Base-by-base conservation (phyloP, 2,329 filamentous ascomycete genomes). In the Calycina herbarum region DNA sequence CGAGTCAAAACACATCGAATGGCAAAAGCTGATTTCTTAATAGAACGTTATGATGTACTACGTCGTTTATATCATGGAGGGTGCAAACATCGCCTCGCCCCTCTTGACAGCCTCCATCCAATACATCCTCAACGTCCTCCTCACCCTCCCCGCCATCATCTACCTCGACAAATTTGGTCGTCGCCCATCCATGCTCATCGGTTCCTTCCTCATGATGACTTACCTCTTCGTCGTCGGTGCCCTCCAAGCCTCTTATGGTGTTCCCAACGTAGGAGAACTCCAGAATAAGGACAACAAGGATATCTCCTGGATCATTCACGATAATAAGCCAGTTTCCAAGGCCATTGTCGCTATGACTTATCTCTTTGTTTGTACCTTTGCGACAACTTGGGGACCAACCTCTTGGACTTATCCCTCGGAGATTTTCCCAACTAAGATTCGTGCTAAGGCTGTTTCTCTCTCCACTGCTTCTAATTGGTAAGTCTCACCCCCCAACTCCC, bases 111-210 rank as follows among this genome's bases (percentile, higher is more conserved):
- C 87, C 31, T 86, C 85, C 15, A 90, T 92, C 66, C 87, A 91
- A 73, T 92, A 91, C 75, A 83, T 93, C 70, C 90, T 94, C 79
- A 94, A 94, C 76, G 91, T 94, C 1, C 65, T 87, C 59, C 90
- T 93, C 84, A 94, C 92, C 0, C 77, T 94, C 1, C 89, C 90
- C 0, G 91, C 91, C 1, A 83, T 94, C 31, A 77, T 94, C 66
- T 94, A 83, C 79, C 85, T 94, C 72, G 91, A 94, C 71, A 82
- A 83, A 63, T 91, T 89, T 85, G 92, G 92, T 56, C 90, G 91
- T 67, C 90, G 90, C 33, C 80, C 80, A 0, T 84, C 88, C 2
- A 81, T 92, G 64, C 80, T 92, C 24, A 75, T 87, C 45, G 90
- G 89, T 59, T 85, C 88, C 5, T 78, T 84, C 29, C 78, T 90